Evolutionary conservation across 306 rosid genomes (phyloP).

Genomic region (Ammopiptanthus mongolicus): DNA sequence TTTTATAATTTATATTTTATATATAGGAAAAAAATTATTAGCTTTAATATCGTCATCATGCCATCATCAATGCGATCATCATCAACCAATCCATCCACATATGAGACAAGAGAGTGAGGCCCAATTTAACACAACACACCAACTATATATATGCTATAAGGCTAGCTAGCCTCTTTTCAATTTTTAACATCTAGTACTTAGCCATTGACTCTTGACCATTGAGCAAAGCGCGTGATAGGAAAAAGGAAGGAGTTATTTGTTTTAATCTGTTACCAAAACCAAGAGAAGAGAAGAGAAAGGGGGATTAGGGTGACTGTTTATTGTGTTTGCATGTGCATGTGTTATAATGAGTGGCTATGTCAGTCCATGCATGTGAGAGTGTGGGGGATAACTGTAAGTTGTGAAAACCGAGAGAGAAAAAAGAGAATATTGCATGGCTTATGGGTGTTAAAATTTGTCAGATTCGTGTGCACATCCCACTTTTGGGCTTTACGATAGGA

Average conservation of each 20-base stretch:
- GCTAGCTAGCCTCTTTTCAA: not conserved
- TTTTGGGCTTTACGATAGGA: conserved; percentile 39
- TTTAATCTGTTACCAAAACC: not conserved
- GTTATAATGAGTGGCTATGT: conserved; percentile 74
- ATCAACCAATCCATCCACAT: conserved; percentile 18
- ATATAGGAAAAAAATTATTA: not conserved
- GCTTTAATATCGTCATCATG: conserved; percentile 57
- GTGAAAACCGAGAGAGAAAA: conserved; percentile 40
- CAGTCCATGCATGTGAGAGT: conserved; percentile 88
- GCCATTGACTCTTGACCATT: not conserved
- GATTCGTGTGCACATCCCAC: conserved; percentile 44
- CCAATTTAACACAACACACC: conserved; percentile 12
- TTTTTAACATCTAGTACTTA: not conserved
- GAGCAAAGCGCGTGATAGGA: conserved; percentile 4
- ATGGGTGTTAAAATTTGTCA: conserved; percentile 51
- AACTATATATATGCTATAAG: not conserved
- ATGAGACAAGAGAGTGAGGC: conserved; percentile 2
- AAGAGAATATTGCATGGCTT: conserved; percentile 55
- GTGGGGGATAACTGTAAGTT: conserved; percentile 41
- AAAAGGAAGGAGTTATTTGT: not conserved
- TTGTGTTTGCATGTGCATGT: conserved; percentile 75
- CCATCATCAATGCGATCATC: conserved; percentile 75
- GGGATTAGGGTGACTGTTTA: not conserved
- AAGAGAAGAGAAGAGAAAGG: not conserved
- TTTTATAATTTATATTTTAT: not conserved